Base-by-base conservation (phyloP, 306 rosid species). In the Casuarina cunninghamiana region DNA sequence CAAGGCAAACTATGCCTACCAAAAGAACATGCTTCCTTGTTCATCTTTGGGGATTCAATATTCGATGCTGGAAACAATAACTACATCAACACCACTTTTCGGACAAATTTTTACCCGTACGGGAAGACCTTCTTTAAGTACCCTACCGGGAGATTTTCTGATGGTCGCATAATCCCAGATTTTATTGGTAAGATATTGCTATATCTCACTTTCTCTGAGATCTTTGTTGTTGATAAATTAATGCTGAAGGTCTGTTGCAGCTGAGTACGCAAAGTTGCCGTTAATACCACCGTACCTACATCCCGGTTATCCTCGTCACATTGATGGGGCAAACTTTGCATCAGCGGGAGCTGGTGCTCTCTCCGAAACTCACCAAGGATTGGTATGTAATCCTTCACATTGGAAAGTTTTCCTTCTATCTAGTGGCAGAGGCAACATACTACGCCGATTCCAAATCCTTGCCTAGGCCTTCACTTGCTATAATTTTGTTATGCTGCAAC, bases 291-390 rank as follows among this genome's bases (percentile, higher is more conserved):
- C 96, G 0, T 88, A 83, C 49, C 73, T 85, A 61, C 80, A 87
- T 70, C 91, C 90, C 1, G 79, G 81, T 41, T 46, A 53, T 4
- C 16, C 68, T 32, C 51, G 51, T 3, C 85, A 75, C 48, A 53
- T 50, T 3, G 76, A 80, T 63, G 93, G 96, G 1, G 84, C 80
- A 3, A 91, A 88, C 77, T 88, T 91, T 75, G 93, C 96, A 15
- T 88, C 96, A 1, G 91, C 79, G 21, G 90, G 90, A 5, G 84
- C 88, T 21, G 96, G 96, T 69, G 91, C 88, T 85, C 78, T 88
- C 0, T 7, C 11, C 75, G 85, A 77, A 79, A 90, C 86, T 43
- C 19, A 50, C 76, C 51, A 21, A 17, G 87, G 85, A 84, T 45
- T 54, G 17, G 90, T 88, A 75, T 49, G 83, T 51, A 19, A 3